Evolutionary conservation across 2,329 filamentous ascomycete genomes (phyloP).

Genomic region (Neoarthrinium moseri): DNA sequence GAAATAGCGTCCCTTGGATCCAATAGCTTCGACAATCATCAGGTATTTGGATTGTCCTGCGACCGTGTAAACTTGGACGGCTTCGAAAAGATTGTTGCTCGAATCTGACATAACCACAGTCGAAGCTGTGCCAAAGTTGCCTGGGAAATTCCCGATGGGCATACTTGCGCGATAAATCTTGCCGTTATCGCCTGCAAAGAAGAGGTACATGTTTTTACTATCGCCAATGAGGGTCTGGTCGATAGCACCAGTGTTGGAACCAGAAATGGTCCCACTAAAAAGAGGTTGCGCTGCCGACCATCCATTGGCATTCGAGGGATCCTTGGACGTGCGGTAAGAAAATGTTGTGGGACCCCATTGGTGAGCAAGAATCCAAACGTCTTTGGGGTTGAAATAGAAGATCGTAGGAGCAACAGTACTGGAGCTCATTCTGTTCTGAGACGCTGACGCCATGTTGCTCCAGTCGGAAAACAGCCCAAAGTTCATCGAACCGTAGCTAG

Average conservation of each 20-base stretch:
- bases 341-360: constrained; percentile 63
- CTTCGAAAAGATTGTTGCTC: constrained; percentile 61
- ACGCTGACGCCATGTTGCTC: constrained; percentile 46
- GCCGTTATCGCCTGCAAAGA: constrained; percentile 68
- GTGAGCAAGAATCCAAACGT: constrained; percentile 63
- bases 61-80: constrained; percentile 64
- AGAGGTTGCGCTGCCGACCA: constrained; percentile 56
- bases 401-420: constrained; percentile 58
- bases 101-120: constrained; percentile 52
- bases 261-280: constrained; percentile 53
- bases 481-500: constrained; percentile 55
- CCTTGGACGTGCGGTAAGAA: constrained; percentile 56
- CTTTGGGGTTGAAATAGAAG: constrained; percentile 62
- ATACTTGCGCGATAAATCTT: constrained; percentile 64
- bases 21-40: constrained; percentile 67
- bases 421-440: constrained; percentile 49
- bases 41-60: constrained; percentile 55
- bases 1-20: constrained; percentile 60
- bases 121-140: constrained; percentile 52
- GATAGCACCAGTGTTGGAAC: constrained; percentile 53
- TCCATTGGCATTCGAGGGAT: constrained; percentile 55
- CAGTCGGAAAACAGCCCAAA: constrained; percentile 56
- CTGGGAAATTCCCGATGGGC: constrained; percentile 61
- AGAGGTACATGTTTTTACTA: constrained; percentile 61
- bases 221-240: constrained; percentile 66